Percentiles rank a stretch among this genome's conserved stretches.
Conservation (phyloP, 768 basidiomycete species). For the Auriscalpium orientale region DNA sequence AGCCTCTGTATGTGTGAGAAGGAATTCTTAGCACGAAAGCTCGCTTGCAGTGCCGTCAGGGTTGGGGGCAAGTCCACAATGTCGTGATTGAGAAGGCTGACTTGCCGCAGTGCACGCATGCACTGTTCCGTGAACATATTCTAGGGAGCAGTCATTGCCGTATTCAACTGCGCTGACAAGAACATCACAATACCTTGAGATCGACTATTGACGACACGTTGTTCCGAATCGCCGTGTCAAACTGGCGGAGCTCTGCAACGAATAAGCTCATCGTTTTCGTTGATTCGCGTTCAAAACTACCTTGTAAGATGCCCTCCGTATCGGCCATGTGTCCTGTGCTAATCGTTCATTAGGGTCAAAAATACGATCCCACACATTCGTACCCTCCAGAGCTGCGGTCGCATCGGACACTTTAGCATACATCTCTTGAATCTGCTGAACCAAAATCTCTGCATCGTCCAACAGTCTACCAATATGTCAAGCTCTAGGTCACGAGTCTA, state of each 20-base stretch:
- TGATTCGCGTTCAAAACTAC: slow-evolving; percentile 23
- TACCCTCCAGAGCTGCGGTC: slow-evolving; percentile 8
- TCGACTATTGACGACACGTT: slow-evolving; percentile 4
- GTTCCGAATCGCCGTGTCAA: slow-evolving; percentile 10
- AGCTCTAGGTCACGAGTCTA: neutral
- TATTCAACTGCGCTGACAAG: no score
- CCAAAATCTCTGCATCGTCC: slow-evolving; percentile 9
- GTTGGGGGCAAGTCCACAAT: slow-evolving; percentile 65
- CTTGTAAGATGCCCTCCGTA: slow-evolving; percentile 44
- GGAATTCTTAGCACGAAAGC: slow-evolving; percentile 67
- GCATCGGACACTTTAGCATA: slow-evolving; percentile 6
- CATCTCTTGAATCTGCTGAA: slow-evolving; percentile 7
- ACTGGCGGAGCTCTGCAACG: slow-evolving; percentile 11
- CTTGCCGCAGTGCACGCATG: slow-evolving; percentile 59
- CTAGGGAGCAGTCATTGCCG: slow-evolving; percentile 26
- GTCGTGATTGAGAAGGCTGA: slow-evolving; percentile 75
- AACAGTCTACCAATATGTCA: neutral
- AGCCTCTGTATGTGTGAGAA: slow-evolving; percentile 89
- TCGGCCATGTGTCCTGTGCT: slow-evolving; percentile 38
- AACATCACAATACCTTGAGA: slow-evolving; percentile 6
- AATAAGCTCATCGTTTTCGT: neutral
- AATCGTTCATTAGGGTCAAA: neutral
- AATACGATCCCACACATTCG: neutral
- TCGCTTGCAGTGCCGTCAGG: slow-evolving; percentile 58
- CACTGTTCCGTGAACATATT: slow-evolving; percentile 66